Conservation (phyloP, 2,329 filamentous ascomycete species). For the Trichoderma koningii region DNA sequence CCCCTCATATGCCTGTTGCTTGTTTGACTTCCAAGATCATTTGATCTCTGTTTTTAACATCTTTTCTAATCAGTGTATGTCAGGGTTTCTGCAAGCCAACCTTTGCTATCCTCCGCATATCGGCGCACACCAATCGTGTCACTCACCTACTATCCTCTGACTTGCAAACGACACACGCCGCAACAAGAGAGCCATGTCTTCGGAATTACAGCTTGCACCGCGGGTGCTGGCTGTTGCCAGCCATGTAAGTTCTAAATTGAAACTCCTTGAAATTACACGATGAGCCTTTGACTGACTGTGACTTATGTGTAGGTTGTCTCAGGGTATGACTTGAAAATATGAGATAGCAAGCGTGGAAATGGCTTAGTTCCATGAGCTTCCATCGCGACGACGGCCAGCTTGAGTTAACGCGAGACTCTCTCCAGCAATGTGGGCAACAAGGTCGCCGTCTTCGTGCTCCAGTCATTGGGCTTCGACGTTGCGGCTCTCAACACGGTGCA, state of each 20-base stretch:
- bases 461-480: conserved; percentile 90
- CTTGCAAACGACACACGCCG: background rate
- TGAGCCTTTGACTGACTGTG: background rate
- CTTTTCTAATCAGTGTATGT: background rate
- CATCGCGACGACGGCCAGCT: background rate
- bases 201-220: conserved; percentile 52
- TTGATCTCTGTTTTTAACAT: background rate
- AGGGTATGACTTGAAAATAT: conserved; percentile 37
- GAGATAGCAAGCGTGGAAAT: conserved; percentile 18
- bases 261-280: background rate
- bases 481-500: conserved; percentile 94
- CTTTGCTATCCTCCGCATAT: background rate
- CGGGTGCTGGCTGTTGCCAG: conserved; percentile 85
- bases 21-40: background rate
- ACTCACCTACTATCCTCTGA: background rate
- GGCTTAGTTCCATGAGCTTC: background rate
- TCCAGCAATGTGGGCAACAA: conserved; percentile 94
- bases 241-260: conserved; percentile 68
- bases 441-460: conserved; percentile 93
- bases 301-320: conserved; percentile 45
- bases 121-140: conserved; percentile 1
- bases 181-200: conserved; percentile 12
- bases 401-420: conserved; percentile 27
- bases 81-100: background rate
- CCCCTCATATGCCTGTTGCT: background rate